Conservation (phyloP, 352 stramenopile species). For the Phytophthora sp. region DNA sequence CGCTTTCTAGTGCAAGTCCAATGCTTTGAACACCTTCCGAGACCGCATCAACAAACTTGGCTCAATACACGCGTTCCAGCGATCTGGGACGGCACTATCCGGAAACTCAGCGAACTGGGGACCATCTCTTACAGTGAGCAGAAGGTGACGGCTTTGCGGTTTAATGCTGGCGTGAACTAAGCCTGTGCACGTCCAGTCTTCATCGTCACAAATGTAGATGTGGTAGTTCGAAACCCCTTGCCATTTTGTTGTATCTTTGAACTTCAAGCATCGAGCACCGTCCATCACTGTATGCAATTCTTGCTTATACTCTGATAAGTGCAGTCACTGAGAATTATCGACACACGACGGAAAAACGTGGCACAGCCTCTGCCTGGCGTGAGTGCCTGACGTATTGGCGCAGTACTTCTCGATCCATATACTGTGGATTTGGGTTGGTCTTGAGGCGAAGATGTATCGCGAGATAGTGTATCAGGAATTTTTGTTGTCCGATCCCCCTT, state of each 20-base stretch:
- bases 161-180: neutral
- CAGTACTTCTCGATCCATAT: too few relatives aligned
- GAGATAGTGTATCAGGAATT: too few relatives aligned
- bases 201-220: neutral
- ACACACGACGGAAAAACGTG: neutral
- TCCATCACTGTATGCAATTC: neutral
- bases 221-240: neutral
- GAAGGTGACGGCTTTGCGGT: neutral
- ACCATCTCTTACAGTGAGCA: neutral
- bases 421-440: too few relatives aligned
- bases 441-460: too few relatives aligned
- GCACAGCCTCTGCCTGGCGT: too few relatives aligned
- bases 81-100: neutral
- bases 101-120: neutral
- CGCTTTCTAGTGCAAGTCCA: too few relatives aligned
- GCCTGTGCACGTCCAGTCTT: neutral
- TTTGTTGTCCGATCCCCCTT: too few relatives aligned
- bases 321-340: neutral
- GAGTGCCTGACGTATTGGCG: too few relatives aligned
- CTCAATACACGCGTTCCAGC: neutral
- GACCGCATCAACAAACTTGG: neutral
- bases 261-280: neutral
- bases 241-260: neutral
- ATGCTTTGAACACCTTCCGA: neutral
- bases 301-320: neutral